Percentiles rank a stretch among this genome's conserved stretches.
Conservation (phyloP, 2,329 filamentous ascomycete genomes). For the Macrophomina pseudophaseolina region DNA sequence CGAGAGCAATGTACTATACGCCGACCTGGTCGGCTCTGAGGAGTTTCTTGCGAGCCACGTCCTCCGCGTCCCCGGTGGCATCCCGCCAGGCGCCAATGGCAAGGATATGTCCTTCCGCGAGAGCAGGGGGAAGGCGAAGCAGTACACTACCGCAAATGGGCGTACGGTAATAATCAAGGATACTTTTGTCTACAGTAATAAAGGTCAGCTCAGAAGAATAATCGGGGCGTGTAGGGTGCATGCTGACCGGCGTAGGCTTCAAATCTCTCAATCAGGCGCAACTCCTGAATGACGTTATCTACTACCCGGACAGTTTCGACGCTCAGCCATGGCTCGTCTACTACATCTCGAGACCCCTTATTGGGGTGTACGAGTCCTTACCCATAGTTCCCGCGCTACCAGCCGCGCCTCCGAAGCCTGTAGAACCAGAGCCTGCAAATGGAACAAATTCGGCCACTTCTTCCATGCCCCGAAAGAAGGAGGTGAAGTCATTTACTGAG, state of each 20-base stretch:
- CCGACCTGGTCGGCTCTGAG: constrained; percentile 84
- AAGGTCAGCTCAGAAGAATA: constrained; percentile 63
- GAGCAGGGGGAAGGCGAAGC: constrained; percentile 88
- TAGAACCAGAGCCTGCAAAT: constrained; percentile 35
- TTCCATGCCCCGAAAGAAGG: constrained; percentile 75
- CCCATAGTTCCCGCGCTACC: constrained; percentile 71
- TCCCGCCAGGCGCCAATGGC: constrained; percentile 51
- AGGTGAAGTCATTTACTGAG: constrained; percentile 88
- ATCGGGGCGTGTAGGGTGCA: constrained; percentile 29
- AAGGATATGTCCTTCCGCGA: constrained; percentile 72
- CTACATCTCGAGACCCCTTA: constrained; percentile 87
- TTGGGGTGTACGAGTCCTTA: constrained; percentile 80
- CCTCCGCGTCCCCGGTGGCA: constrained; percentile 72
- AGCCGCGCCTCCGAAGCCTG: constrained; percentile 40
- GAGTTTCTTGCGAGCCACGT: constrained; percentile 98
- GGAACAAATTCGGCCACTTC: constrained; percentile 35
- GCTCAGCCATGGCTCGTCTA: constrained; percentile 95
- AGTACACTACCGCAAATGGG: constrained; percentile 91
- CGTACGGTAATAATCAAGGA: constrained; percentile 95
- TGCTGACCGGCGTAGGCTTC: constrained; percentile 67
- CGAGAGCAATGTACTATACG: constrained; percentile 77
- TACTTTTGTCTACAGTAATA: constrained; percentile 90
- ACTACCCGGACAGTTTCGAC: constrained; percentile 88
- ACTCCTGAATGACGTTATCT: constrained; percentile 80
- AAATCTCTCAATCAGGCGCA: constrained; percentile 89